phyloP scores from a whole-genome alignment of 2,329 filamentous ascomycete species.

The Shiraia bambusicola region DNA sequence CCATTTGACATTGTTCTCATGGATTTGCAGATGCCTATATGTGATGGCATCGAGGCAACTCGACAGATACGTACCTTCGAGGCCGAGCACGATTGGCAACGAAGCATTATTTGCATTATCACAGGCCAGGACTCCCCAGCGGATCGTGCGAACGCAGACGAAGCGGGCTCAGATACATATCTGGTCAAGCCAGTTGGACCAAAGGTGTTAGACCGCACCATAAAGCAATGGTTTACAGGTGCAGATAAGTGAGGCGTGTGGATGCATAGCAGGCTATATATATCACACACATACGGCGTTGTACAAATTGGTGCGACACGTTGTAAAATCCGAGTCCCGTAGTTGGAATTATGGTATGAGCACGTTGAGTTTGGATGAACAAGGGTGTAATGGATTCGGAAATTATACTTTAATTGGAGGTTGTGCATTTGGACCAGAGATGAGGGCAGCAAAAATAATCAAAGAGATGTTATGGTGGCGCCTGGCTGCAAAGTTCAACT shows the following conservation, averaged over 20 bases:
- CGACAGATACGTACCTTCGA: slow-evolving; percentile 39
- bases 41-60: slow-evolving; percentile 42
- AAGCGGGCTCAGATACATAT: slow-evolving; percentile 36
- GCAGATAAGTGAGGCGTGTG: slow-evolving; percentile 5
- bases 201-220: slow-evolving; percentile 26
- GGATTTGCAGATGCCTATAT: slow-evolving; percentile 47
- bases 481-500: too few species aligned
- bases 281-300: too few species aligned
- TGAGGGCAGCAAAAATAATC: too few species aligned
- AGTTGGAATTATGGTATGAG: too few species aligned
- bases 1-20: slow-evolving; percentile 43
- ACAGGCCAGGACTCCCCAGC: slow-evolving; percentile 36
- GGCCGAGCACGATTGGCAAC: slow-evolving; percentile 19
- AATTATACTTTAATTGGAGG: too few species aligned
- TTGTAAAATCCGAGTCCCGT: too few species aligned
- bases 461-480: too few species aligned
- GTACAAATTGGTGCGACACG: too few species aligned
- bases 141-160: slow-evolving; percentile 26
- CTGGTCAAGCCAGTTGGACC: slow-evolving; percentile 37
- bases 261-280: too few species aligned
- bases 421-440: too few species aligned
- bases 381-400: too few species aligned
- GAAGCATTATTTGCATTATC: slow-evolving; percentile 36
- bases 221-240: slow-evolving; percentile 24
- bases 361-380: too few species aligned